Base-by-base conservation (phyloP, 306 rosid genomes). In the Fragaria ananassa region DNA sequence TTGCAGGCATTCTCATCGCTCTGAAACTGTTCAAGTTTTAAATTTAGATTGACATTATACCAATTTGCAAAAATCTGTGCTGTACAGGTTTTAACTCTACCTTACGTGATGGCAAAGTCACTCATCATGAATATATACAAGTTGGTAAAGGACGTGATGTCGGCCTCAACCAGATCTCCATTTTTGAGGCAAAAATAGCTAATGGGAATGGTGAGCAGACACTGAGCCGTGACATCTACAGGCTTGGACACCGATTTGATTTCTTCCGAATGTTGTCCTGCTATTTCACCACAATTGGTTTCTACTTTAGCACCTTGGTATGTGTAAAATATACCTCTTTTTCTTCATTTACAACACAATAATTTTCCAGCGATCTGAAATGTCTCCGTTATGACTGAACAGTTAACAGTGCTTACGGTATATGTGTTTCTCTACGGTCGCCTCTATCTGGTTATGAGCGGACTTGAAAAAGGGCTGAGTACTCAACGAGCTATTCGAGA, bases 71-170 rank as follows among this genome's bases (percentile, higher is more conserved):
- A 35, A 75, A 58, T 74, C 41, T 78, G 6, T 81, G 76, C 29
- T 74, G 46, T 85, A 54, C 85, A 91, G 98, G 98, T 86, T 94
- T 80, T 84, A 94, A 94, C 81, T 94, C 97, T 75, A 94, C 98
- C 18, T 75, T 92, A 66, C 98, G 98, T 42, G 97, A 89, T 74
- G 98, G 97, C 9, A 92, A 83, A 76, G 93, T 94, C 70, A 94
- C 98, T 68, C 98, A 94, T 85, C 97, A 94, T 79, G 97, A 94
- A 84, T 94, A 94, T 80, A 94, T 92, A 70, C 98, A 92, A 89
- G 98, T 94, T 44, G 98, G 98, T 79, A 94, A 94, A 82, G 97
- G 98, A 83, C 85, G 98, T 77, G 97, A 94, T 41, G 98, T 94
- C 56, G 97, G 98, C 81, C 97, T 94, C 47, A 91, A 94, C 84